Evolutionary conservation across 129 eudicot genomes (phyloP), one percentile per base, ranked within the genome.

Genomic region (Escallonia herrerae): DNA sequence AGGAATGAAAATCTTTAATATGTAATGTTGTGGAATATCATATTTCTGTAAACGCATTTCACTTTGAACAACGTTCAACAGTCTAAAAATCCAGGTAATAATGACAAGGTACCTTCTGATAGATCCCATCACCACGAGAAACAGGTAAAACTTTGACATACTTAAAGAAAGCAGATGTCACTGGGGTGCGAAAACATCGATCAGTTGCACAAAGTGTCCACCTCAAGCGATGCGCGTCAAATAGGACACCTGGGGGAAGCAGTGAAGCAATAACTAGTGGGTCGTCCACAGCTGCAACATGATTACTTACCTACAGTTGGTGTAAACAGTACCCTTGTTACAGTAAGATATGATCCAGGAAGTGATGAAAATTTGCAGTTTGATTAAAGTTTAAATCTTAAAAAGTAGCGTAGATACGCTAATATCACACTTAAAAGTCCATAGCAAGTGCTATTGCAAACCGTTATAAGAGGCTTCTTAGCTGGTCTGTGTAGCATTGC

Each of bases 181-280:
- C 81, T 51, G 93, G 85, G 78, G 85, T 85, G 33, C 68, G 68
- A 62, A 89, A 89, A 67, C 96, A 89, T 54, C 93, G 81, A 80
- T 89, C 96, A 53, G 85, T 77, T 75, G 96, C 96, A 78, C 96
- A 89, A 45, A 89, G 82, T 4, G 96, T 89, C 96, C 96, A 89
- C 63, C 96, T 84, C 76, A 89, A 73, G 58, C 70, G 79, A 43
- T 73, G 80, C 44, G 96, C 96, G 73, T 89, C 82, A 60, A 89
- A 64, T 53, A 89, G 74, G 74, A 85, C 77, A 64, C 87, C 78
- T 43, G 84, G 88, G n/a, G 96, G 96, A 63, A 89, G 84, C 40
- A 89, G 78, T 40, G 96, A 67, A 62, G 96, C 83, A 73, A 89
- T 82, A 69, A 89, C 90, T 42, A 89, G 62, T 40, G 96, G 96